phyloP scores from a whole-genome alignment of 2,329 filamentous ascomycete species.

The Tetracladium maxilliforme region DNA sequence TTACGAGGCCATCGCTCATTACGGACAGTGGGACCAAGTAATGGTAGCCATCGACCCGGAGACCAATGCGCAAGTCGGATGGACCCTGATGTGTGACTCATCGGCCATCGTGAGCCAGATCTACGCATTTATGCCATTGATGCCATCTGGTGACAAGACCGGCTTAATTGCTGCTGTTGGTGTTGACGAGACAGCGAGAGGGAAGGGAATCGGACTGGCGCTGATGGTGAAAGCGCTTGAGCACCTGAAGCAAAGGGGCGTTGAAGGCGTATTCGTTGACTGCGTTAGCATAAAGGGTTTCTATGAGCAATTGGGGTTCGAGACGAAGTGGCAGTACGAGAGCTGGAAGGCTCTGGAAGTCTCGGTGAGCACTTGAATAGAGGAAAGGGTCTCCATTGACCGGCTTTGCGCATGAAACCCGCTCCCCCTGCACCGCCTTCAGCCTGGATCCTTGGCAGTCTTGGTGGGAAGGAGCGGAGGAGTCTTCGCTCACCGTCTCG shows the following conservation, averaged over 20 bases:
- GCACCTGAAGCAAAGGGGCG: constrained; percentile 22
- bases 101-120: constrained; percentile 14
- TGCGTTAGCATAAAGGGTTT: constrained; percentile 24
- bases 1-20: constrained; percentile 18
- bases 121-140: constrained; percentile 23
- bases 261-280: constrained; percentile 26
- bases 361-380: too few relatives aligned
- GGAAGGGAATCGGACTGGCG: constrained; percentile 22
- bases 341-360: too few relatives aligned
- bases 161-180: constrained; percentile 28
- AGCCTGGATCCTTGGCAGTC: too few relatives aligned
- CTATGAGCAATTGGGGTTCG: constrained; percentile 26
- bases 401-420: too few relatives aligned
- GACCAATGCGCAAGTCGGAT: constrained; percentile 21
- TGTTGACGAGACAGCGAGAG: constrained; percentile 19
- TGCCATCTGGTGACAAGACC: constrained; percentile 18
- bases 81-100: constrained; percentile 26
- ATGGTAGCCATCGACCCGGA: constrained; percentile 23
- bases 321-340: constrained; percentile 21
- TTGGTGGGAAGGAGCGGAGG: too few relatives aligned
- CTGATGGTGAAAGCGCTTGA: constrained; percentile 25
- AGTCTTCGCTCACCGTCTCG: too few relatives aligned
- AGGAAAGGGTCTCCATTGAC: too few relatives aligned
- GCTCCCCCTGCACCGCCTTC: too few relatives aligned
- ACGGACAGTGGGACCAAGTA: constrained; percentile 19